Conservation (phyloP, 345 rosid genomes). For the Sisymbrium altissimum region DNA sequence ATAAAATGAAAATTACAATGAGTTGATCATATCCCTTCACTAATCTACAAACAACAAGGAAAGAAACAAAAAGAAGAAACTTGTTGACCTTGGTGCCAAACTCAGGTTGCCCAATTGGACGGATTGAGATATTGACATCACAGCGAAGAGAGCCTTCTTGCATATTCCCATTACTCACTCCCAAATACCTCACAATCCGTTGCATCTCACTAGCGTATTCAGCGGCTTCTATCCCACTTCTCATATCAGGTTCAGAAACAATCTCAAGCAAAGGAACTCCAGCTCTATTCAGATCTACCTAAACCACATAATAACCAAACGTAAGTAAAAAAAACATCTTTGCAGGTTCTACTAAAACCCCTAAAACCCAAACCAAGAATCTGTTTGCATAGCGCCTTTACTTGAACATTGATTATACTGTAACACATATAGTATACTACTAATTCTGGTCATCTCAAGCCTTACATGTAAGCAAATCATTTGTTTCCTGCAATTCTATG, state of each 20-base stretch:
- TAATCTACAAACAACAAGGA: neutral
- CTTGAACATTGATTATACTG: neutral
- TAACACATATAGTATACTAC: neutral
- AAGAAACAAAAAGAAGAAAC: constrained; percentile 13
- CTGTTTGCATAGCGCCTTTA: neutral
- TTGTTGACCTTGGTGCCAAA: constrained; percentile 83
- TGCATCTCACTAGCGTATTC: constrained; percentile 85
- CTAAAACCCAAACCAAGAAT: constrained; percentile 1
- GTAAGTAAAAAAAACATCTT: constrained; percentile 18
- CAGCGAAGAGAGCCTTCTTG: constrained; percentile 97
- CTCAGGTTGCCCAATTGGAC: constrained; percentile 73
- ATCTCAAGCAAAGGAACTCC: constrained; percentile 97
- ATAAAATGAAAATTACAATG: neutral
- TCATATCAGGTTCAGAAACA: constrained; percentile 98
- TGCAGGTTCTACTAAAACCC: neutral
- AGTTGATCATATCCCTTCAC: neutral
- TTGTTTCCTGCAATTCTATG: neutral
- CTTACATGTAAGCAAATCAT: neutral
- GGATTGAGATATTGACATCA: constrained; percentile 90
- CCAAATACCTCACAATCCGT: constrained; percentile 79
- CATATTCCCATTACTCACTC: constrained; percentile 88
- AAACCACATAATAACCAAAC: constrained; percentile 11
- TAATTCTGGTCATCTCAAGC: neutral
- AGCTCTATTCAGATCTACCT: constrained; percentile 96
- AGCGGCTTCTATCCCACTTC: constrained; percentile 83